Conservation (phyloP, 352 stramenopile species). For the Globisporangium megalacanthum region DNA sequence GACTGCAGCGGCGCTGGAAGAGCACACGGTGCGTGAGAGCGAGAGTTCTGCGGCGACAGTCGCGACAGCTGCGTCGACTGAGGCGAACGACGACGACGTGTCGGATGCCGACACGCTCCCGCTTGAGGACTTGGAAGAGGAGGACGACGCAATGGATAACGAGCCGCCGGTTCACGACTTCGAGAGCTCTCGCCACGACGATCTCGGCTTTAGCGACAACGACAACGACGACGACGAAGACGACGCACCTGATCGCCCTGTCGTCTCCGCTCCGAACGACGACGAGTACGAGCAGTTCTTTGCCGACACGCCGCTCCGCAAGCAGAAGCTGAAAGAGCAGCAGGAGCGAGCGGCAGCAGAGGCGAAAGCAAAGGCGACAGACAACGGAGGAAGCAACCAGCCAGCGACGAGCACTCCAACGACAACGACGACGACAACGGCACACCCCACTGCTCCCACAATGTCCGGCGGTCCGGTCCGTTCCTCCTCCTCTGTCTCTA, state of each 20-base stretch:
- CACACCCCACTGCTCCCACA: not conserved
- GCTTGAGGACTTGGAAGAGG: constrained; percentile 8
- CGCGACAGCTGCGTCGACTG: not conserved
- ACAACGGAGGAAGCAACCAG: not conserved
- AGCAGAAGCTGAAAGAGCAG: constrained; percentile 12
- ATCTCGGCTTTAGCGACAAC: constrained; percentile 21
- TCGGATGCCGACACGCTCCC: constrained; percentile 13
- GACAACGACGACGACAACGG: not conserved
- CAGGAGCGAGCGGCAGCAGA: constrained; percentile 1
- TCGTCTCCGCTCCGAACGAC: constrained; percentile 4
- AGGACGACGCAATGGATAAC: not conserved
- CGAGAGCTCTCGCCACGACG: constrained; percentile 3
- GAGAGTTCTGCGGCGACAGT: not conserved
- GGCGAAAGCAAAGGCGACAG: not conserved
- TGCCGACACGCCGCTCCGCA: constrained; percentile 6
- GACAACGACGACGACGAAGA: constrained; percentile 28
- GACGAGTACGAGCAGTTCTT: constrained; percentile 17
- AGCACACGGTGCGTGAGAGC: constrained; percentile 1
- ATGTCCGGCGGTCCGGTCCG: too few species aligned
- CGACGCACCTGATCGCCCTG: not conserved
- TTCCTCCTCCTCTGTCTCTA: not conserved
- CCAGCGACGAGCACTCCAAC: too few species aligned
- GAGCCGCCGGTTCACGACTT: not conserved
- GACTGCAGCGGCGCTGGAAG: not conserved
- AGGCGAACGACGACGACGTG: constrained; percentile 1